phyloP scores from a whole-genome alignment of 2,329 filamentous ascomycete species.

The Penicillium sp. region DNA sequence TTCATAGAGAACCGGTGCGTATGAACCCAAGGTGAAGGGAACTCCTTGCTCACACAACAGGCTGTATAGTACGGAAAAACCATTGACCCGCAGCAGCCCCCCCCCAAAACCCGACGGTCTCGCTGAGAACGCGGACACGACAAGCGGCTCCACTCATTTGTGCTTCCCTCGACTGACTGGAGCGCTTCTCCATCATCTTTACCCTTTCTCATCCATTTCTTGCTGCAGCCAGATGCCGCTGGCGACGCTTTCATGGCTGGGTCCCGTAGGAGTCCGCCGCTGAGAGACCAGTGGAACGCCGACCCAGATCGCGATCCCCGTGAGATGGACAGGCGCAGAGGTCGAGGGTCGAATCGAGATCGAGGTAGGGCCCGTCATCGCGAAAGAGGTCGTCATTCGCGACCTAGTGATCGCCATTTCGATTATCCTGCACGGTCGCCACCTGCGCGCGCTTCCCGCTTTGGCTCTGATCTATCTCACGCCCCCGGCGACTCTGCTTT shows the following conservation, averaged over 20 bases:
- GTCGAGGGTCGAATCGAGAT: constrained; percentile 43
- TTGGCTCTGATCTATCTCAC: constrained; percentile 30
- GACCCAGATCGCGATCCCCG: constrained; percentile 41
- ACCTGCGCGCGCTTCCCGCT: constrained; percentile 32
- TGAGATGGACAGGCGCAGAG: constrained; percentile 37
- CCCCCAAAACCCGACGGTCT: constrained; percentile 31
- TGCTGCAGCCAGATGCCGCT: constrained; percentile 41
- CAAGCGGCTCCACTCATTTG: constrained; percentile 22
- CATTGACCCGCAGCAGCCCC: constrained; percentile 24
- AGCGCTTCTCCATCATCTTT: constrained; percentile 12
- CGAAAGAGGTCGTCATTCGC: constrained; percentile 37
- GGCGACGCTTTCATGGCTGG: constrained; percentile 48
- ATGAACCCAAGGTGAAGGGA: constrained; percentile 5
- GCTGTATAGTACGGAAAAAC: constrained; percentile 32
- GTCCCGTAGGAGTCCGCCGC: constrained; percentile 49
- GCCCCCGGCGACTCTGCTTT: constrained; percentile 31
- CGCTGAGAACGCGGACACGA: constrained; percentile 28
- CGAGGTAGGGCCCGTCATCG: constrained; percentile 42
- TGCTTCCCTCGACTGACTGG: constrained; percentile 10
- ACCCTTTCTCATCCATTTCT: constrained; percentile 4
- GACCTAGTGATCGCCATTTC: constrained; percentile 34
- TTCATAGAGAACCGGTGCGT: constrained; percentile 10
- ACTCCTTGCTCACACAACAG: constrained; percentile 15
- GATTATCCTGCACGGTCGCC: constrained; percentile 44
- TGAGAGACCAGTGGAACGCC: constrained; percentile 52